phyloP scores from a whole-genome alignment of 2,329 filamentous ascomycete genomes.

The Phaeosphaeria sp. region DNA sequence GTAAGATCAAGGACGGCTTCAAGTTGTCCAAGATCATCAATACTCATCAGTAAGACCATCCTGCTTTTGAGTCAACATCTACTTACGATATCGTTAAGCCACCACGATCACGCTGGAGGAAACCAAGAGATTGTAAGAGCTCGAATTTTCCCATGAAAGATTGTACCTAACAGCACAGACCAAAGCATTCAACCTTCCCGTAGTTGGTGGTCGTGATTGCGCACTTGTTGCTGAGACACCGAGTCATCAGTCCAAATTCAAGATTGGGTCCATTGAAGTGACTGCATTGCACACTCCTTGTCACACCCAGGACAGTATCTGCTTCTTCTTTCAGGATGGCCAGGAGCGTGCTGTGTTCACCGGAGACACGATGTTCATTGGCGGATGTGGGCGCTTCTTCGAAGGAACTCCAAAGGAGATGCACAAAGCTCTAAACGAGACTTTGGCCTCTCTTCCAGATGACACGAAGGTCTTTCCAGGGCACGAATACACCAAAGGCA shows the following conservation, averaged over 20 bases:
- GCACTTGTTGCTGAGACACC: slow-evolving; percentile 80
- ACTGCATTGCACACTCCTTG: slow-evolving; percentile 94
- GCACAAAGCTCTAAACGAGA: slow-evolving; percentile 90
- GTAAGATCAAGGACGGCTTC: slow-evolving; percentile 76
- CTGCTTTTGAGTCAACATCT: too few species aligned
- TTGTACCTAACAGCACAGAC: slow-evolving; percentile 51
- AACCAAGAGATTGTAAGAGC: slow-evolving; percentile 75
- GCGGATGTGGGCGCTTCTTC: slow-evolving; percentile 94
- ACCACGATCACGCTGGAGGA: slow-evolving; percentile 93
- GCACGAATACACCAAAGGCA: slow-evolving; percentile 97
- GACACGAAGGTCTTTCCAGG: slow-evolving; percentile 94
- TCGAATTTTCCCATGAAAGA: neutral
- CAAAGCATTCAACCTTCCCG: slow-evolving; percentile 68
- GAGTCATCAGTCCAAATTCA: slow-evolving; percentile 76
- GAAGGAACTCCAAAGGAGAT: slow-evolving; percentile 86
- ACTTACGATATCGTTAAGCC: slow-evolving; percentile 60
- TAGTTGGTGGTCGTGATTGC: slow-evolving; percentile 90
- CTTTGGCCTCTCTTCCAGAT: slow-evolving; percentile 78
- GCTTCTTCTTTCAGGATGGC: slow-evolving; percentile 87
- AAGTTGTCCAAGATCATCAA: slow-evolving; percentile 92
- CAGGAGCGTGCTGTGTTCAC: slow-evolving; percentile 85
- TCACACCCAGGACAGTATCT: slow-evolving; percentile 98
- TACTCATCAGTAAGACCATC: slow-evolving; percentile 82
- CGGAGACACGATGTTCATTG: slow-evolving; percentile 94
- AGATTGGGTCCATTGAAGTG: slow-evolving; percentile 81